Evolutionary conservation across 2,329 filamentous ascomycete genomes (phyloP).

Genomic region (Paecilomyces niveus): DNA sequence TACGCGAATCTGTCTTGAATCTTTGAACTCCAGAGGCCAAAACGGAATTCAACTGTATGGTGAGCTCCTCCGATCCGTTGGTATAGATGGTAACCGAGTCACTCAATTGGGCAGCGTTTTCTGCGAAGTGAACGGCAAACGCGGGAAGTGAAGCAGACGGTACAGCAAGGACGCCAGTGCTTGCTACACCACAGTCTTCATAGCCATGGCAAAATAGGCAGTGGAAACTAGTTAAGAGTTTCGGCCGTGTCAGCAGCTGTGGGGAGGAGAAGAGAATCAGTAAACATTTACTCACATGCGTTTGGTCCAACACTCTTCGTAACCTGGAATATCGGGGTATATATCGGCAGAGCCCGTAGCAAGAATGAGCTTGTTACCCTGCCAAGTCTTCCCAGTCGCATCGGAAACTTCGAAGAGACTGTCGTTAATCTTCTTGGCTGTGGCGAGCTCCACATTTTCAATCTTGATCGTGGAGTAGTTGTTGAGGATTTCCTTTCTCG

Average conservation of each 20-base stretch:
- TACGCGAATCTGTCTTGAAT: constrained; percentile 3
- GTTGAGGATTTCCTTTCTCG: too few relatives aligned
- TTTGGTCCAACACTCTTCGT: too few relatives aligned
- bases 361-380: constrained; percentile 48
- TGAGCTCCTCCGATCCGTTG: constrained; percentile 34
- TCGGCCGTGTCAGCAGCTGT: background rate
- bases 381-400: constrained; percentile 34
- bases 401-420: constrained; percentile 34
- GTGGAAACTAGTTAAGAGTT: constrained; percentile 39
- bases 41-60: background rate
- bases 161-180: constrained; percentile 43
- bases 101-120: constrained; percentile 39
- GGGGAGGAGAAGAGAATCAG: constrained; percentile 21
- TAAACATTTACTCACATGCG: too few relatives aligned
- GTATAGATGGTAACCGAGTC: constrained; percentile 47
- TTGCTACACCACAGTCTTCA: constrained; percentile 45
- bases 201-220: constrained; percentile 56
- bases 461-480: too few relatives aligned
- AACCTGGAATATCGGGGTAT: background rate
- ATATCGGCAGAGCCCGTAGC: constrained; percentile 49
- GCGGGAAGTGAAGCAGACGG: constrained; percentile 21
- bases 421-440: constrained; percentile 10
- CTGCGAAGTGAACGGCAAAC: constrained; percentile 25
- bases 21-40: background rate
- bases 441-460: constrained; percentile 6